Conservation (phyloP, 2,329 filamentous ascomycete genomes). For the Whalleya microplaca region DNA sequence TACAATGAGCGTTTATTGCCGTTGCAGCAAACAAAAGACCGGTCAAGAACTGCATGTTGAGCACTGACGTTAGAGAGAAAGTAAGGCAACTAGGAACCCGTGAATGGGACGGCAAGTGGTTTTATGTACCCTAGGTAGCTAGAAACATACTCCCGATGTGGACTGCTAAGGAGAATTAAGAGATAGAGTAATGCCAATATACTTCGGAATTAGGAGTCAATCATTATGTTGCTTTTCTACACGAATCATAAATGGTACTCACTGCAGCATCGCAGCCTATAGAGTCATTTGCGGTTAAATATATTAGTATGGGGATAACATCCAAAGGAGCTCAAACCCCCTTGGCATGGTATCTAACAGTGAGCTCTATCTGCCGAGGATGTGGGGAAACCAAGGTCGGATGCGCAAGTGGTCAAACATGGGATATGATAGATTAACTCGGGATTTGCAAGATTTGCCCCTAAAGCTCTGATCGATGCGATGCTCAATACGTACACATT, state of each 20-base stretch:
- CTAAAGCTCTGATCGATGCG: no score
- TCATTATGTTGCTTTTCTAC: slow-evolving; percentile 1
- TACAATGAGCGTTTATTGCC: slow-evolving; percentile 32
- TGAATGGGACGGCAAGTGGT: not conserved
- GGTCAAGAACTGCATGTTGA: slow-evolving; percentile 28
- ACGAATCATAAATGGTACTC: not conserved
- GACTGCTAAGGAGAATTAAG: not conserved
- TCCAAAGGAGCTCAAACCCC: not conserved
- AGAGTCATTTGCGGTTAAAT: slow-evolving; percentile 19
- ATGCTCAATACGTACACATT: no score
- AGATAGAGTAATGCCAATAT: not conserved
- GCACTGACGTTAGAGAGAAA: not conserved
- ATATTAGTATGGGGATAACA: not conserved
- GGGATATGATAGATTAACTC: not conserved
- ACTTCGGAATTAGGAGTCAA: slow-evolving; percentile 4
- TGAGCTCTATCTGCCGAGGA: not conserved
- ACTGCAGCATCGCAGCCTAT: slow-evolving; percentile 18
- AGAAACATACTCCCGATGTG: not conserved
- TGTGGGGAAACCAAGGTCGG: not conserved
- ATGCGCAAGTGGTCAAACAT: not conserved
- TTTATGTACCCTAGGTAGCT: slow-evolving; percentile 6
- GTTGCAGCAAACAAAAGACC: slow-evolving; percentile 26
- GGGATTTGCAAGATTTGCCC: not conserved
- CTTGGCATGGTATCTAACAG: not conserved
- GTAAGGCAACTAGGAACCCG: not conserved